Base-by-base conservation (phyloP, 805 yeast genomes). In the Wickerhamomyces kurtzmanii region DNA sequence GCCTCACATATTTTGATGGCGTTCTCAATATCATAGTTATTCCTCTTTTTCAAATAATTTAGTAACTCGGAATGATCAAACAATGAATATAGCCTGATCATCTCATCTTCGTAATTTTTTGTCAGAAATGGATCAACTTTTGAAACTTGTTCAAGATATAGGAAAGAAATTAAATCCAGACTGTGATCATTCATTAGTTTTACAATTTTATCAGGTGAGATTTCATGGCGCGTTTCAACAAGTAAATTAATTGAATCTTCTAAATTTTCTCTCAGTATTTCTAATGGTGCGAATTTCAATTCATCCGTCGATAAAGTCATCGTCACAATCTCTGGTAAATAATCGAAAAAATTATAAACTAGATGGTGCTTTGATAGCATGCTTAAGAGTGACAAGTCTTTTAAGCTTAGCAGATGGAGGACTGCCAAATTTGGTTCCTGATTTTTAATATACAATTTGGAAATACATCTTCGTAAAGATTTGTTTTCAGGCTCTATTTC, bases 1-100 rank as follows among this genome's bases (percentile, higher is more conserved):
- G 47, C 33, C 34, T 75, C 74, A 42, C 94, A 83, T 1, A 78
- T 49, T 10, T 55, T 51, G n/a, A 87, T 70, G 0, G 96, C 94
- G 18, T 48, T 40, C 23, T 74, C 80, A 23, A 86, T 69, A 35
- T 81, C 69, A 47, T 79, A 81, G 39, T 77, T 71, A 16, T 64
- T 65, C 34, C 73, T 71, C 27, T 54, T 58, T 39, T 66, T 68
- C 32, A 89, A 55, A 47, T 75, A 86, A 0, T 65, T 61, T n/a
- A 80, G 52, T 10, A 89, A 60, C 24, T 60, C 57, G 0, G 49
- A 36, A 19, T 73, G 59, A 33, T 78, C 74, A 45, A 62, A 83
- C 33, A 69, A 66, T 1, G 86, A 71, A 49, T 72, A 80, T 20
- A 89, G 55, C 31, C 57, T 48, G 8, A 87, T 68, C 51, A 80